Evolutionary conservation across 2,329 filamentous ascomycete species (phyloP), one percentile per base, ranked within the genome.

Genomic region (Fusarium sp.): DNA sequence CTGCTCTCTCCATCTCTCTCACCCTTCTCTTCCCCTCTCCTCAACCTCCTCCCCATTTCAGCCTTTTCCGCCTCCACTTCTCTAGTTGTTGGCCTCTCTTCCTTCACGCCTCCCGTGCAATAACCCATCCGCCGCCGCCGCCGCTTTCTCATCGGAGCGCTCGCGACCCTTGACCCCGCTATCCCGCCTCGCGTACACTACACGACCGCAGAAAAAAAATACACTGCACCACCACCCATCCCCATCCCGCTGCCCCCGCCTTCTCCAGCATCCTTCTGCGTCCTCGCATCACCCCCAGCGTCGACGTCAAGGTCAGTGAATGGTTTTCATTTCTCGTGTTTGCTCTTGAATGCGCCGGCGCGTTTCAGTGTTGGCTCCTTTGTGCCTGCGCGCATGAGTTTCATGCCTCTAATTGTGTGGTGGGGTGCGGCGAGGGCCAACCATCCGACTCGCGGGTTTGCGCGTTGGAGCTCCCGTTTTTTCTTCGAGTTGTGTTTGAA

Each of bases 131-230:
- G 64, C 62, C 73, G 67, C 66, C 72, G 64, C 71, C 72, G 70
- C 66, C 72, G 70, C 70, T 66, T 70, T 74, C 66, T 70, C 70
- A 69, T 69, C 69, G 61, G 72, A 75, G 75, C 64, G 59, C 75
- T 75, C 67, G 69, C 76, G 77, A 78, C 72, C 75, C 75, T 80
- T 75, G 75, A 81, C 79, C 79, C 79, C 79, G 79, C 79, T 79
- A 79, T 79, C 74, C 77, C 75, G 77, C 71, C 72, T 80, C 75
- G 72, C 74, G 73, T 77, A 70, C 72, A 77, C 71, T 77, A 70
- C 72, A 77, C 71, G 71, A 73, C 74, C 66, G 74, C 77, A 76
- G 75, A 74, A 76, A 78, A 77, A 78, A 79, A 76, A 75, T 69
- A 72, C 64, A 73, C 73, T 74, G 69, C 77, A 73, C 67, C 67